Evolutionary conservation across 495 filamentous ascomycete species (phyloP).

Genomic region (Podospora comata): DNA sequence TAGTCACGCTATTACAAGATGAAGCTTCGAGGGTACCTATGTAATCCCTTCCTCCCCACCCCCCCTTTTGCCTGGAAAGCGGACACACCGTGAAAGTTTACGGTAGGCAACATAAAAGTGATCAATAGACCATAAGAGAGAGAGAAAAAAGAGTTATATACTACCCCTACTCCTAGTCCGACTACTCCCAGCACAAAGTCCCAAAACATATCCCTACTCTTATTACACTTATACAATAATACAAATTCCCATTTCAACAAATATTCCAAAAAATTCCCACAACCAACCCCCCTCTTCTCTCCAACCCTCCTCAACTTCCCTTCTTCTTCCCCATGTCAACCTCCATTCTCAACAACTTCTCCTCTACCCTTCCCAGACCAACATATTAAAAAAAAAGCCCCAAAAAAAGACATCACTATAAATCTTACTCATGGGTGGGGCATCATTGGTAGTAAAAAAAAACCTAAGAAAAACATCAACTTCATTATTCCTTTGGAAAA

Average conservation of each 20-base stretch:
- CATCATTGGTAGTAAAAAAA: no score
- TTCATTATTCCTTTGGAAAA: not conserved
- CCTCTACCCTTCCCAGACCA: not conserved
- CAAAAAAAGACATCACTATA: not conserved
- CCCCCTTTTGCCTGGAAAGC: no score
- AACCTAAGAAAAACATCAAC: not conserved
- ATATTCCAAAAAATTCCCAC: conserved; percentile 1
- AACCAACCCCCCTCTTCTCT: not conserved
- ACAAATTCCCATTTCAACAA: not conserved
- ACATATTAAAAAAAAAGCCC: not conserved
- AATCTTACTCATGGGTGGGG: not conserved
- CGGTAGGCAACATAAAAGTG: no score
- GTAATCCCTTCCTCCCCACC: no score
- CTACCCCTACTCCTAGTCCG: not conserved
- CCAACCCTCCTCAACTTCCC: not conserved
- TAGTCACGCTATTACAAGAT: no score
- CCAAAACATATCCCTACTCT: not conserved
- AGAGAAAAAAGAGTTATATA: not conserved
- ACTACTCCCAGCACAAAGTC: no score
- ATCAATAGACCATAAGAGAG: not conserved
- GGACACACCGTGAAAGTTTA: no score
- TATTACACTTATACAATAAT: conserved; percentile 8
- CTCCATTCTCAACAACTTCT: not conserved
- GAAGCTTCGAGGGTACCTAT: no score
- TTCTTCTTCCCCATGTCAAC: not conserved